Conservation (phyloP, 805 yeast species). For the Wickerhamiella cacticola region DNA sequence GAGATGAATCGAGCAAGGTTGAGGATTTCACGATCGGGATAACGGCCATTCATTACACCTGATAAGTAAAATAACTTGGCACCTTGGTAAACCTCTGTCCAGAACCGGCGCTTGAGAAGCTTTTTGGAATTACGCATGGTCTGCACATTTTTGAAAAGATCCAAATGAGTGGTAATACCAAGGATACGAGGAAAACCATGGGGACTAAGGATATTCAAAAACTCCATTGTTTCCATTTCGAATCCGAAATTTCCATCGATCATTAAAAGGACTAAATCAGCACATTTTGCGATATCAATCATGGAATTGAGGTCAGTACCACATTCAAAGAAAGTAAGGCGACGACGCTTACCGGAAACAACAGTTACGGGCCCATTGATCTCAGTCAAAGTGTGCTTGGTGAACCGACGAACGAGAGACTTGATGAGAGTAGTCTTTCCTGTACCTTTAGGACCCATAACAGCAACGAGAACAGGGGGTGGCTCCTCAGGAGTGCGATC, state of each 20-base stretch:
- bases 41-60: conserved; percentile 93
- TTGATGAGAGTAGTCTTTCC: conserved; percentile 91
- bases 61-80: conserved; percentile 89
- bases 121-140: conserved; percentile 87
- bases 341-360: conserved; percentile 86
- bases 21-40: conserved; percentile 91
- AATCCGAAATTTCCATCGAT: conserved; percentile 96
- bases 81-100: conserved; percentile 99
- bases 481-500: conserved; percentile 97
- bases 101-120: conserved; percentile 80
- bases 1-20: conserved; percentile 85
- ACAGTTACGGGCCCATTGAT: conserved; percentile 94
- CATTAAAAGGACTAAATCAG: conserved; percentile 78
- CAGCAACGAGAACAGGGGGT: conserved; percentile 91
- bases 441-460: conserved; percentile 98
- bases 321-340: conserved; percentile 88
- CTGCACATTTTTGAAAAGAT: conserved; percentile 77
- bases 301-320: conserved; percentile 85
- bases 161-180: conserved; percentile 93
- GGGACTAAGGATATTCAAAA: conserved; percentile 86
- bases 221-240: conserved; percentile 99
- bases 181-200: conserved; percentile 98
- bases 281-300: conserved; percentile 92
- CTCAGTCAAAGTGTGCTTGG: conserved; percentile 76
- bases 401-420: conserved; percentile 72